A percentile compares a stretch with the other conserved stretches of the same genome.
Evolutionary conservation across 1,284 basidiomycete genomes (phyloP).

Genomic region (Fomitiporia mediterranea): DNA sequence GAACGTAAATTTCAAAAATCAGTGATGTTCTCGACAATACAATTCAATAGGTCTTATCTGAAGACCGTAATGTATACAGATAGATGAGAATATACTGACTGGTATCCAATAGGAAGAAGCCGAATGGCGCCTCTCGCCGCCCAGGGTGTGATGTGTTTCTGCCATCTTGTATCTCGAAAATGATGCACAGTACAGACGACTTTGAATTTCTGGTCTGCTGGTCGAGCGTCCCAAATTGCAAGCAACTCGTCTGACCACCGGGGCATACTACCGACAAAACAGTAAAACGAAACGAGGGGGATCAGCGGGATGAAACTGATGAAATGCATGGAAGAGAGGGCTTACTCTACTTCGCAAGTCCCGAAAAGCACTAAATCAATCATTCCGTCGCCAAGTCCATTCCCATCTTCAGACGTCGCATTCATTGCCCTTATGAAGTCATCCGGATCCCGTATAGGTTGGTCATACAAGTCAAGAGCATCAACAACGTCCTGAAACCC

Average conservation of each 20-base stretch:
- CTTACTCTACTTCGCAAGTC: slow-evolving; percentile 36
- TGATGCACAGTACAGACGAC: slow-evolving; percentile 38
- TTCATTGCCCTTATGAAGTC: slow-evolving; percentile 7
- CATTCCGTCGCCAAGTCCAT: slow-evolving; percentile 23
- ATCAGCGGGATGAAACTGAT: not conserved
- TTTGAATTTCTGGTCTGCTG: slow-evolving; percentile 33
- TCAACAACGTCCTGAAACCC: slow-evolving; percentile 13
- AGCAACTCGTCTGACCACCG: slow-evolving; percentile 30
- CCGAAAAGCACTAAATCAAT: slow-evolving; percentile 35
- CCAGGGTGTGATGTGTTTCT: slow-evolving; percentile 32
- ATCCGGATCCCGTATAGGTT: slow-evolving; percentile 6
- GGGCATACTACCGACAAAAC: slow-evolving; percentile 22
- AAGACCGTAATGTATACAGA: no score
- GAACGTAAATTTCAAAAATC: not conserved
- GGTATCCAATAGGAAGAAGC: slow-evolving; percentile 34
- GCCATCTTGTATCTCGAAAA: slow-evolving; percentile 30
- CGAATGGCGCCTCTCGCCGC: slow-evolving; percentile 34
- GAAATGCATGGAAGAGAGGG: no score
- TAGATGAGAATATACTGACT: slow-evolving; percentile 26
- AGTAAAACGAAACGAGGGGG: not conserved
- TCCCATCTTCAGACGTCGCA: not conserved
- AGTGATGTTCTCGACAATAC: not conserved
- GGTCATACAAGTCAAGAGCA: slow-evolving; percentile 6
- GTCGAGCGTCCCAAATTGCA: slow-evolving; percentile 33
- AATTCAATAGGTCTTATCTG: not conserved